Evolutionary conservation across 116 monocot species (phyloP), one percentile per base, ranked within the genome.

Genomic region (Phalaenopsis hybrid): DNA sequence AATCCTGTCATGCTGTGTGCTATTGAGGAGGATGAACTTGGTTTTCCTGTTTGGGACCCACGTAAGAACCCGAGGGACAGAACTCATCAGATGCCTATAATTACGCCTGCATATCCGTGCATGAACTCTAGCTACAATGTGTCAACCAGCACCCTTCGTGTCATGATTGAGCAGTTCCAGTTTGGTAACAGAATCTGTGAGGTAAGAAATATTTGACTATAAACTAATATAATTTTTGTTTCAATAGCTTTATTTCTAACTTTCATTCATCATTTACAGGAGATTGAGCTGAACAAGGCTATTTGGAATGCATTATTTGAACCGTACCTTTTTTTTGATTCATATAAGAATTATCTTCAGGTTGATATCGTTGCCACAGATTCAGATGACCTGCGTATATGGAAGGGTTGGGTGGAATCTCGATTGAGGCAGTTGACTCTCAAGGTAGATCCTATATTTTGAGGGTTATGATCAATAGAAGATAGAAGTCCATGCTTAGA

Each of bases 51-150:
- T 18, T 99, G 99, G 99, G 93, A 99, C 83, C 95, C 95, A 33
- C 92, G 99, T 15, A 95, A 95, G 78, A 91, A 92, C 43, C 99
- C 92, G 57, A 88, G 95, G n/a, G 99, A 99, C 49, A 82, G 95
- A 51, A 91, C 89, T 74, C 99, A 99, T 79, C 92, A 86, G 73
- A 99, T 99, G 99, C 99, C 99, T 73, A 99, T 99, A n/a, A 99
- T 99, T 57, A 95, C 99, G 21, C 99, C 95, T 78, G 93, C 99
- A 37, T 99, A 99, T 87, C 95, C 95, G 81, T 95, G 99, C 87
- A 99, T 99, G 99, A 99, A 99, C 83, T 95, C 95, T 43, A 99
- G 99, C 79, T 99, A 99, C 67, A 99, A 99, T 90, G 99, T 95
- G 20, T 95, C 95, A 8, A 82, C 85, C 12, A 99, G 95, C 78